These are phyloP conservation scores for Solanum aculeatissimum DNA, from an alignment of 305 asterid species.

Conservation along the genomic window DNA sequence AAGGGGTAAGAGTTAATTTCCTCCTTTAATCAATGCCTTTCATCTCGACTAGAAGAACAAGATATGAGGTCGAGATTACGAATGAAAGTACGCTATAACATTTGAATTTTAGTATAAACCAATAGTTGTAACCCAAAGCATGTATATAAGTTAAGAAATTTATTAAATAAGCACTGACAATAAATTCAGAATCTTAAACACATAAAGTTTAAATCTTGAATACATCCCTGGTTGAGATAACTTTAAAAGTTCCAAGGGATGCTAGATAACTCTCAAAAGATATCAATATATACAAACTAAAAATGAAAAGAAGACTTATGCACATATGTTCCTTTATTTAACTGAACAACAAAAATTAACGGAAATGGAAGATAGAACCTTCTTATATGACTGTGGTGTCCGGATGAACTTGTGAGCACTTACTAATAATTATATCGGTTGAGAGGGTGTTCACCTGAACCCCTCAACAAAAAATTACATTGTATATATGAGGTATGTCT, in stretches of 20 bases:
- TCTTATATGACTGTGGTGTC: not conserved
- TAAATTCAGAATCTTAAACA: not conserved
- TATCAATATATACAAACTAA: not conserved
- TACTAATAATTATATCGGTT: not conserved
- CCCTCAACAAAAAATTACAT: too few relatives aligned
- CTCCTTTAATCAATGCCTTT: not conserved
- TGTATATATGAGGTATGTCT: too few relatives aligned
- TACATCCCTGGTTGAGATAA: not conserved
- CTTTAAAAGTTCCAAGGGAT: not conserved
- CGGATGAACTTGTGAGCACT: not conserved
- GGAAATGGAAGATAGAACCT: not conserved
- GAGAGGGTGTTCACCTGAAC: too few relatives aligned
- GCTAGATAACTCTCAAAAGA: not conserved
- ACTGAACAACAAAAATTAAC: not conserved
- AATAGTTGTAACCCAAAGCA: not conserved
- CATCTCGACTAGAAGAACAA: not conserved
- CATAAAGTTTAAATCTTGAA: not conserved
- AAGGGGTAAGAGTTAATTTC: not conserved
- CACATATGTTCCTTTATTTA: not conserved
- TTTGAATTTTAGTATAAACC: not conserved
- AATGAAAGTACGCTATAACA: not conserved
- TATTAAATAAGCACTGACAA: not conserved
- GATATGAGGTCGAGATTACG: not conserved
- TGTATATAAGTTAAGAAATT: not conserved
- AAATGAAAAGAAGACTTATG: not conserved